Conservation (phyloP, 768 basidiomycete genomes). For the Podaxis sp. region DNA sequence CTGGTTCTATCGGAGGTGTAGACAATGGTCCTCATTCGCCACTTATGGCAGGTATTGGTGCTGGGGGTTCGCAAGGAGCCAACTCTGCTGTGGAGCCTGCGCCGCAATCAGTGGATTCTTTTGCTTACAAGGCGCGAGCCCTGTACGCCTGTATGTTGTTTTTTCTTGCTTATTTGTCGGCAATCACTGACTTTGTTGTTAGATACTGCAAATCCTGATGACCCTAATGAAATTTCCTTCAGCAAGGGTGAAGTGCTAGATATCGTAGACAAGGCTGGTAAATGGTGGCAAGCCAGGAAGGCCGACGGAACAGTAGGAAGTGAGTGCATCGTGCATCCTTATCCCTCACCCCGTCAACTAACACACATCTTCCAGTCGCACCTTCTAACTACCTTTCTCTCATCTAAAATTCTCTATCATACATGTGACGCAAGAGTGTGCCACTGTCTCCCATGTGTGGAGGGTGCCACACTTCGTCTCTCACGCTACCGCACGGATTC, state of each 20-base stretch:
- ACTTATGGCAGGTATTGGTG: constrained; percentile 63
- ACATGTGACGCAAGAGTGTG: neutral
- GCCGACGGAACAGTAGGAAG: constrained; percentile 75
- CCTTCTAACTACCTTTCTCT: constrained; percentile 86
- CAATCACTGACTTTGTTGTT: constrained; percentile 19
- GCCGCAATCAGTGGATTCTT: constrained; percentile 36
- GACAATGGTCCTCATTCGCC: constrained; percentile 63
- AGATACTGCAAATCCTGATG: constrained; percentile 94
- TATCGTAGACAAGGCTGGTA: constrained; percentile 88
- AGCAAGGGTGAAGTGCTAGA: constrained; percentile 89
- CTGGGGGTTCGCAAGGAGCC: constrained; percentile 40
- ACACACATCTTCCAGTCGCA: constrained; percentile 49
- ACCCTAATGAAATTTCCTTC: constrained; percentile 96
- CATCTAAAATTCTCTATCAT: constrained; percentile 41
- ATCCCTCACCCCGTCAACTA: constrained; percentile 12
- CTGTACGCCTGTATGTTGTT: constrained; percentile 76
- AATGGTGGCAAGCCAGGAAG: constrained; percentile 92
- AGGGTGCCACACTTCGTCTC: neutral
- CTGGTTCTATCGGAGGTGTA: constrained; percentile 40
- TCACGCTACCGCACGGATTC: neutral
- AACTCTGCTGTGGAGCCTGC: constrained; percentile 25
- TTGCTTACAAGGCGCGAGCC: constrained; percentile 80
- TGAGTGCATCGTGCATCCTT: constrained; percentile 39
- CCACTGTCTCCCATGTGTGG: neutral
- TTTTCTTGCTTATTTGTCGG: constrained; percentile 14